phyloP scores from a whole-genome alignment of 2,329 filamentous ascomycete genomes.

The Thelonectria blattea region DNA sequence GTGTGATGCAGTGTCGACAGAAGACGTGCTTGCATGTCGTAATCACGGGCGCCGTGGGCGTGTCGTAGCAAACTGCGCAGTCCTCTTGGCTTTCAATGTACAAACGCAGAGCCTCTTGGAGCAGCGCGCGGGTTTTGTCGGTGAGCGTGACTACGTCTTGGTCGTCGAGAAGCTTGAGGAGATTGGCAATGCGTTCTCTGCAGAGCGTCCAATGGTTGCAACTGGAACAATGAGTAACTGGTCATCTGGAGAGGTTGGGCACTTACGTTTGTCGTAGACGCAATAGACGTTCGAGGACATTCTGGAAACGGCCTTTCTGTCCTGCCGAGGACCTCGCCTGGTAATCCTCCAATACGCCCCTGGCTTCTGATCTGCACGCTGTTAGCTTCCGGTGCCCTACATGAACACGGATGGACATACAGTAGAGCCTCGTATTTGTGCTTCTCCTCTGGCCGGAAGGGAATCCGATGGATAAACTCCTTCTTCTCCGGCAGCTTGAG shows the following conservation, averaged over 20 bases:
- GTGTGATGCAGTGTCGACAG: conserved; percentile 74
- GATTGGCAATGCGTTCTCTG: conserved; percentile 73
- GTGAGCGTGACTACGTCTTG: conserved; percentile 73
- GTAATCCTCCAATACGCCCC: conserved; percentile 70
- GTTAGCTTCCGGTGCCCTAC: not conserved
- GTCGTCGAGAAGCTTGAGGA: conserved; percentile 72
- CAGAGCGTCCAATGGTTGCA: conserved; percentile 91
- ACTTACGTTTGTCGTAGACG: conserved; percentile 75
- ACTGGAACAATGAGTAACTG: conserved; percentile 39
- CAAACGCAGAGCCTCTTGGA: conserved; percentile 78
- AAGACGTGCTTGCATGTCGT: conserved; percentile 86
- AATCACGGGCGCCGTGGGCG: conserved; percentile 75
- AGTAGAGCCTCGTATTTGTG: conserved; percentile 78
- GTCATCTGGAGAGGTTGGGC: too few species aligned
- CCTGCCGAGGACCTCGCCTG: conserved; percentile 52
- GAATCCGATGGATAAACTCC: conserved; percentile 77
- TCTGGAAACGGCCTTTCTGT: conserved; percentile 67
- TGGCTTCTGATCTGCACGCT: conserved; percentile 67
- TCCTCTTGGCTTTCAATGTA: conserved; percentile 82
- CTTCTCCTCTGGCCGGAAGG: conserved; percentile 75
- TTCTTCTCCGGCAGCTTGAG: conserved; percentile 77
- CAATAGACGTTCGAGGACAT: conserved; percentile 80
- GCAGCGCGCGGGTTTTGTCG: conserved; percentile 71
- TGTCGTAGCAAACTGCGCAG: conserved; percentile 82
- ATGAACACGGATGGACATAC: conserved; percentile 47